These are phyloP conservation scores for Phytophthora cryptogea DNA, from an alignment of 352 stramenopile genomes.

Conservation along the genomic window DNA sequence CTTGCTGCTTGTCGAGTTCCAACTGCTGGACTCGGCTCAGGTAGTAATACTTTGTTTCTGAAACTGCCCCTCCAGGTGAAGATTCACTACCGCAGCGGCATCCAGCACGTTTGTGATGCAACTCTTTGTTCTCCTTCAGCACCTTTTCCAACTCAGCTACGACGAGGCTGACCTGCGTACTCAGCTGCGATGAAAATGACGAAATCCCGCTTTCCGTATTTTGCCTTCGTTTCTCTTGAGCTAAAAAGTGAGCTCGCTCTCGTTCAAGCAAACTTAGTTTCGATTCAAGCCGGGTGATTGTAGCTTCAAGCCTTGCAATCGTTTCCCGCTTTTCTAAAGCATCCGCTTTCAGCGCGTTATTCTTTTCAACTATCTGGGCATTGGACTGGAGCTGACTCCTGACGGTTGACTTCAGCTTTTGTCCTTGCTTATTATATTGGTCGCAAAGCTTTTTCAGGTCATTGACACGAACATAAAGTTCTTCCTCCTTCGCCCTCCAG, in stretches of 20 bases:
- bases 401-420: constrained; percentile 40
- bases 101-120: constrained; percentile 27
- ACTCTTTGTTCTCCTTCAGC: constrained; percentile 43
- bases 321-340: constrained; percentile 29
- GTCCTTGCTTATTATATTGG: constrained; percentile 37
- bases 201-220: constrained; percentile 34
- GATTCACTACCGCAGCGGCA: constrained; percentile 25
- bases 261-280: constrained; percentile 53
- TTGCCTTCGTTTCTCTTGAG: constrained; percentile 41
- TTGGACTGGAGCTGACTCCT: constrained; percentile 49
- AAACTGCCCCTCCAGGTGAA: background rate
- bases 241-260: constrained; percentile 44
- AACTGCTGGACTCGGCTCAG: constrained; percentile 55
- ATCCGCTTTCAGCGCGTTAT: constrained; percentile 45
- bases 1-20: constrained; percentile 44
- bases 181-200: constrained; percentile 43
- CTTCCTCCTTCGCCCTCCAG: constrained; percentile 29
- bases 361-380: constrained; percentile 40
- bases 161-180: constrained; percentile 45
- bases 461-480: constrained; percentile 13
- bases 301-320: constrained; percentile 35
- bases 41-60: constrained; percentile 41
- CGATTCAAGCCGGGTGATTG: constrained; percentile 47
- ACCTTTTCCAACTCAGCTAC: constrained; percentile 52
- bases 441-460: constrained; percentile 25